Base-by-base conservation (phyloP, 108 stramenopile genomes). In the Nitzschia inconspicua region DNA sequence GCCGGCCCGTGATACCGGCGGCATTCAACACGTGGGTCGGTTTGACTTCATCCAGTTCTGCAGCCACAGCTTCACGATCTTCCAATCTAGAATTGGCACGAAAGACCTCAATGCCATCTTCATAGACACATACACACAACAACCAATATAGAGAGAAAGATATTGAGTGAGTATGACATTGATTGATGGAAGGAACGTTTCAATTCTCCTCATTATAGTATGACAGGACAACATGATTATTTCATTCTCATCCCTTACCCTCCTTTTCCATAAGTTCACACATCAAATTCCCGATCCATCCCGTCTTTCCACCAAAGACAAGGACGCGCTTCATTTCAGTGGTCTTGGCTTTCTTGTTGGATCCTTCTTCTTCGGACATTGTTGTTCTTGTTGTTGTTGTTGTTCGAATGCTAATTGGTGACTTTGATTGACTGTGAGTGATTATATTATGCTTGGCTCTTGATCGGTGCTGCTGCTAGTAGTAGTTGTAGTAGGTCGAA, bases 1-100 rank as follows among this genome's bases (percentile, higher is more conserved):
- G 98, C 23, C 98, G 95, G 60, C 99, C 99, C n/a, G 99, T 99
- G 67, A 99, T 97, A 23, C 98, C 98, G 25, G 98, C 96, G 13
- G 97, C 93, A 72, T 93, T 95, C 63, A 99, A 79, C 29, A 98
- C 96, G 77, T 97, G 96, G 22, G 96, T 96, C 30, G 98, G 98
- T 61, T 92, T 80, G 39, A 89, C 66, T 35, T 66, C 60, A 62
- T 97, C 96, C 32, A 99, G 75, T 58, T 99, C 98, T 50, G 74
- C 78, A 47, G 76, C 87, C 14, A 96, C 85, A 42, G 69, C 69
- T 49, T 76, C 96, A 19, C 98, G 89, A 66, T 99, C 95, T 60
- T 99, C 91, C 30, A 96, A 72, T 27, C 99, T 91, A 19, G 86
- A 59, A 31, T 93, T 78, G 46, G 93, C 95, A 37, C 92, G 75